Conservation (phyloP, 176 grass and related monocot species). For the Triticum urartu region DNA sequence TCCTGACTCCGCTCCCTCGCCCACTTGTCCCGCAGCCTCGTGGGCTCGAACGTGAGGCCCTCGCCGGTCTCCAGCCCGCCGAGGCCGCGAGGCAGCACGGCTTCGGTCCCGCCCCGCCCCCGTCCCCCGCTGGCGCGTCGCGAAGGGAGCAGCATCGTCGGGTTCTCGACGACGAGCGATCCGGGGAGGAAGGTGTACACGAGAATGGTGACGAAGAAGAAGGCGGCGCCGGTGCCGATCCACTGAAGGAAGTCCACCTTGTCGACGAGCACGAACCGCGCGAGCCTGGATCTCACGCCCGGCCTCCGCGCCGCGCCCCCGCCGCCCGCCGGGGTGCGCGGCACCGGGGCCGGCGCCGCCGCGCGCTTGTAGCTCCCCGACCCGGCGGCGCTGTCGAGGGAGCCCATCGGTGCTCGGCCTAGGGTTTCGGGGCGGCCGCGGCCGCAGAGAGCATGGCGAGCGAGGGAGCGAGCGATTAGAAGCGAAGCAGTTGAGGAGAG, state of each 20-base stretch:
- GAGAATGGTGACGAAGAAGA: constrained; percentile 86
- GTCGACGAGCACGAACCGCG: constrained; percentile 74
- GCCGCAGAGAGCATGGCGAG: constrained; percentile 11
- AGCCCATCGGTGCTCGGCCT: constrained; percentile 54
- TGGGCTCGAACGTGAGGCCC: constrained; percentile 63
- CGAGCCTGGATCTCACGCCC: constrained; percentile 68
- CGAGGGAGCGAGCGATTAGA: background rate
- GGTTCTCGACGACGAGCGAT: constrained; percentile 44
- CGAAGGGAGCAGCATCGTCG: constrained; percentile 15
- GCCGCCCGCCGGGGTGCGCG: background rate
- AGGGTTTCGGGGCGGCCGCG: constrained; percentile 5
- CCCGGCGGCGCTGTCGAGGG: constrained; percentile 48
- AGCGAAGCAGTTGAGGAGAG: constrained; percentile 4
- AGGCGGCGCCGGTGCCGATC: constrained; percentile 55
- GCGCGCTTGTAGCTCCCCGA: constrained; percentile 49
- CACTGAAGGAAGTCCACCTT: constrained; percentile 81
- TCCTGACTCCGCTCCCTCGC: constrained; percentile 57
- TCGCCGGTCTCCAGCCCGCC: constrained; percentile 46
- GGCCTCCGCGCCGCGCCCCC: constrained; percentile 21
- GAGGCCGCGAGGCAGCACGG: background rate
- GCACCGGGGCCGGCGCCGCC: background rate
- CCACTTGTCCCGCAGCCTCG: constrained; percentile 72
- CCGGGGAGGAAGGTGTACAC: constrained; percentile 62
- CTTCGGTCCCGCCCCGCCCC: background rate
- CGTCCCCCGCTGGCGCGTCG: background rate